Conservation (phyloP, 225 moss, liverwort and hornwort genomes). For the Sphagnum contortum region DNA sequence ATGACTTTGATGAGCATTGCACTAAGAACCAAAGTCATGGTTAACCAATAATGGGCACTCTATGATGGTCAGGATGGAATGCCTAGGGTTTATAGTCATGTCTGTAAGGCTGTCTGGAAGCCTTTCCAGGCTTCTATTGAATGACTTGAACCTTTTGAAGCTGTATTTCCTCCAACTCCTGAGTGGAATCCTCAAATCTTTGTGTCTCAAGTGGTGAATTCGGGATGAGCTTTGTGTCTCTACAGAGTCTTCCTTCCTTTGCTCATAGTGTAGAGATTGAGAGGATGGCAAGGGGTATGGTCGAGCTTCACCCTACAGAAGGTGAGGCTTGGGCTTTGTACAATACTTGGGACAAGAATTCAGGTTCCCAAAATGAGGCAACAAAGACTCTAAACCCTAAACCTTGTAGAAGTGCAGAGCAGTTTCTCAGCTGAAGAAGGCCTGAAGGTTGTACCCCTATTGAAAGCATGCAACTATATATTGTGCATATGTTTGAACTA, state of each 20-base stretch:
- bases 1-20: constrained; percentile 36
- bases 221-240: constrained; percentile 14
- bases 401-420: constrained; percentile 22
- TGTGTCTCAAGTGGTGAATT: constrained; percentile 45
- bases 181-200: constrained; percentile 28
- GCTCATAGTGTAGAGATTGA: constrained; percentile 22
- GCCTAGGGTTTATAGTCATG: constrained; percentile 46
- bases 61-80: constrained; percentile 55
- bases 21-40: constrained; percentile 8
- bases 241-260: constrained; percentile 42
- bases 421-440: constrained; percentile 17
- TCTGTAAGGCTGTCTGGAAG: constrained; percentile 6
- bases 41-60: constrained; percentile 39
- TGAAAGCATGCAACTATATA: constrained; percentile 7
- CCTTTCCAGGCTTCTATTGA: constrained; percentile 30
- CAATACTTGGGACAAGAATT: constrained; percentile 39
- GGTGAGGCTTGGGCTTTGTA: constrained; percentile 49
- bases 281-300: constrained; percentile 6
- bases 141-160: constrained; percentile 44
- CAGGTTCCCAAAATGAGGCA: constrained; percentile 9
- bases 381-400: constrained; percentile 17
- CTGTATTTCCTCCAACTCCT: constrained; percentile 15
- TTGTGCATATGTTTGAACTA: too few species aligned
- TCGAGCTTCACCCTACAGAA: constrained; percentile 17
- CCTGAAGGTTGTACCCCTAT: constrained; percentile 19